A percentile compares a stretch with the other conserved stretches of the same genome.
Evolutionary conservation across 306 rosid genomes (phyloP).

Genomic region (Astragalus membranaceus): DNA sequence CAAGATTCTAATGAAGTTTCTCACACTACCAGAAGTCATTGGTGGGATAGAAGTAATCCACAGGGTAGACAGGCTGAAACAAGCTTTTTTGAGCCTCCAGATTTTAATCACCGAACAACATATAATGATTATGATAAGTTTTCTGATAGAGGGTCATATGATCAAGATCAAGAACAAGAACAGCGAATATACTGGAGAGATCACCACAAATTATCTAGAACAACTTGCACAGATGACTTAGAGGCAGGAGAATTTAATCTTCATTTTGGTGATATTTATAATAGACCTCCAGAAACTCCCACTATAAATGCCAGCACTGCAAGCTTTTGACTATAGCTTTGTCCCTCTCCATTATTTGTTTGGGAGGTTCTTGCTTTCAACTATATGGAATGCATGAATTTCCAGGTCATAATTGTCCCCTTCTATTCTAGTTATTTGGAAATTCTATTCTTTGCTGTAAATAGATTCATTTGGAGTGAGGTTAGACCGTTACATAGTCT

Average conservation of each 20-base stretch:
- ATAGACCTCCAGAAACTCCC: conserved; percentile 49
- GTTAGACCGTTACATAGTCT: background rate
- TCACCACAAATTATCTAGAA: conserved; percentile 35
- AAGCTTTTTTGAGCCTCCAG: conserved; percentile 89
- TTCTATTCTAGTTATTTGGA: conserved; percentile 15
- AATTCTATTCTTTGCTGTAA: conserved; percentile 64
- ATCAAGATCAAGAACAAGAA: conserved; percentile 44
- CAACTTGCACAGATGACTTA: conserved; percentile 41
- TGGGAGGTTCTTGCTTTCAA: conserved; percentile 31
- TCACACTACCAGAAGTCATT: conserved; percentile 36
- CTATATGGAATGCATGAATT: conserved; percentile 27
- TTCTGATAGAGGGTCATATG: conserved; percentile 63
- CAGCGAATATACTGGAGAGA: conserved; percentile 43
- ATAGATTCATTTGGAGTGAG: conserved; percentile 31
- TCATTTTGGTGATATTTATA: conserved; percentile 75
- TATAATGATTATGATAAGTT: conserved; percentile 26
- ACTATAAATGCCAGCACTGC: conserved; percentile 26
- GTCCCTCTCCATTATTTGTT: conserved; percentile 30
- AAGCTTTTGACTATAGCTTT: conserved; percentile 33
- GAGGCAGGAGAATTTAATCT: conserved; percentile 55
- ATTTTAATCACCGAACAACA: conserved; percentile 35
- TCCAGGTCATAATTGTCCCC: conserved; percentile 26
- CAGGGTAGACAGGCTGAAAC: conserved; percentile 34
- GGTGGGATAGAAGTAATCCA: conserved; percentile 75
- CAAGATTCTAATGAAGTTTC: conserved; percentile 18